Evolutionary conservation across 805 yeast genomes (phyloP), one percentile per base, ranked within the genome.

Genomic region (Scheffersomyces stipitis): DNA sequence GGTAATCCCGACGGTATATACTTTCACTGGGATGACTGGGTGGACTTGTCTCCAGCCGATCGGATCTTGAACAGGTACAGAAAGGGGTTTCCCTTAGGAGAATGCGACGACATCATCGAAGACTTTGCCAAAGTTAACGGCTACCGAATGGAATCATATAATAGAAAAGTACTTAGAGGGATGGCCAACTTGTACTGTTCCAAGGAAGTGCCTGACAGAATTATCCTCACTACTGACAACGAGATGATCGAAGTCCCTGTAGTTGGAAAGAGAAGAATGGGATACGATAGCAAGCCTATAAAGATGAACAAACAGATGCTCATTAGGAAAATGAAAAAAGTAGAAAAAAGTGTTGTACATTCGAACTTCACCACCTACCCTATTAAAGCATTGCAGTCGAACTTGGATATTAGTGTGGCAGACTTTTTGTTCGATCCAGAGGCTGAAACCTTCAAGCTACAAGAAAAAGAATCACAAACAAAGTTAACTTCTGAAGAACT

Each of bases 21-120:
- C 39, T 64, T 64, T 47, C 71, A 65, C 45, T 65, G 71, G 71
- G 71, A 65, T 40, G 68, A 65, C 42, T 64, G 68, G 65, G 51
- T 60, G 15, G 70, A 63, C 37, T 38, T 58, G 23, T 38, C 42
- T 12, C 56, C 60, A 5, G 67, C 50, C 0, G 39, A 57, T 32
- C 10, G 38, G 9, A 27, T 56, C 3, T 38, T 65, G 13, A 41
- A 44, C 15, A 24, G 36, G 9, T 51, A 44, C 22, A 43, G 61
- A 18, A 27, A 30, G 6, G 18, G 31, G 3, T 35, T 31, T 26
- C 45, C 56, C 15, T 46, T 44, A 4, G 66, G 65, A 3, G 9
- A 32, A 17, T 64, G 70, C 38, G 58, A 51, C 18, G 31, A 34
- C n/a, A 30, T 30, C 7, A 30, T 59, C 15, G 36, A 35, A 4